Evolutionary conservation across 2,329 filamentous ascomycete species (phyloP).

Genomic region (Aspergillus tubingensis): DNA sequence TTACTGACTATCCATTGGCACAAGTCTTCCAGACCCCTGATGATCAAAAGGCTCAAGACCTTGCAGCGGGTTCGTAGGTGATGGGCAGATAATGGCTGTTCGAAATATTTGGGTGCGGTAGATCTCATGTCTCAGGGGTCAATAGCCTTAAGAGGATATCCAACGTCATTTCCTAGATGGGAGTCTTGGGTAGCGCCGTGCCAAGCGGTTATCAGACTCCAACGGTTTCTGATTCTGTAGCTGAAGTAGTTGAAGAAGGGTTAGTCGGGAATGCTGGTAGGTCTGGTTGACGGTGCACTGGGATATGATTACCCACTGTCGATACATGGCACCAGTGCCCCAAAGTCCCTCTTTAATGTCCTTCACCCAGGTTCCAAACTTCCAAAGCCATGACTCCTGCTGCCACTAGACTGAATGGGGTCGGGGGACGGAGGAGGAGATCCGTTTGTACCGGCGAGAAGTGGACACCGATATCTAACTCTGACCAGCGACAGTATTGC

Average conservation of each 20-base stretch:
- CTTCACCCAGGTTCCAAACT: too few species aligned
- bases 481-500: not conserved
- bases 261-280: not conserved
- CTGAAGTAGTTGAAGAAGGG: not conserved
- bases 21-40: not conserved
- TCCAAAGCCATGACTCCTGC: too few species aligned
- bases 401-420: not conserved
- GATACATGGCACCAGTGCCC: not conserved
- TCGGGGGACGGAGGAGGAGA: not conserved
- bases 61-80: not conserved
- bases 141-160: not conserved
- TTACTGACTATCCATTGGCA: not conserved
- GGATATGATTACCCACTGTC: not conserved
- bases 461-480: constrained; percentile 1
- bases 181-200: constrained; percentile 3
- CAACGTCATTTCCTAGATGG: not conserved
- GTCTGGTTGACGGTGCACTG: not conserved
- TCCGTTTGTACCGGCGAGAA: not conserved
- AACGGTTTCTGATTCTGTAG: constrained; percentile 1
- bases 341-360: too few species aligned
- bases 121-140: not conserved
- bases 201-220: constrained; percentile 1
- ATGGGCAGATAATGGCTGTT: not conserved
- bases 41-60: not conserved
- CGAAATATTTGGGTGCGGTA: not conserved